Conservation (phyloP, 2,329 filamentous ascomycete genomes). For the Aaosphaeria pasadenensis region DNA sequence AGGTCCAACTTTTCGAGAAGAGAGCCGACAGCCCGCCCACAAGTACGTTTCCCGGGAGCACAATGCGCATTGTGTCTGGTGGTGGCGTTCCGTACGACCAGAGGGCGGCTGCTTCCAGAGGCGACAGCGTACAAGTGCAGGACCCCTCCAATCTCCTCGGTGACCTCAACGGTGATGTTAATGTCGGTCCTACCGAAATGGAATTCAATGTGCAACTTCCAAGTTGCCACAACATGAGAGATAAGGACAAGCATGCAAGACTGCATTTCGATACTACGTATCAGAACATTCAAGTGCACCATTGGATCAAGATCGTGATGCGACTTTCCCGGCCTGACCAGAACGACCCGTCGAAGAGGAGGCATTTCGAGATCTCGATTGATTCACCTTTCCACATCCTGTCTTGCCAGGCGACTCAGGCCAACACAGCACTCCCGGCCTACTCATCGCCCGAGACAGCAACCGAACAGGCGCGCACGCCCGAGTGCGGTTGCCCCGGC, state of each 20-base stretch:
- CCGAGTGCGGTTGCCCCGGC: conserved; percentile 65
- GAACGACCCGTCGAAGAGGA: conserved; percentile 72
- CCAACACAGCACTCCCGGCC: conserved; percentile 80
- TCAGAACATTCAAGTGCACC: conserved; percentile 88
- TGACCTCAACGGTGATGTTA: conserved; percentile 71
- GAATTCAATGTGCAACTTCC: conserved; percentile 92
- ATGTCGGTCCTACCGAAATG: conserved; percentile 86
- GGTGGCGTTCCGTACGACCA: conserved; percentile 71
- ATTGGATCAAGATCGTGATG: conserved; percentile 98
- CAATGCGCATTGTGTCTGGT: conserved; percentile 73
- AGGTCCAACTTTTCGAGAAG: conserved; percentile 86
- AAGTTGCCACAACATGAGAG: conserved; percentile 78
- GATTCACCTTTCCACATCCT: conserved; percentile 93
- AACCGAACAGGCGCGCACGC: conserved; percentile 30
- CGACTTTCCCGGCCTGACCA: conserved; percentile 81
- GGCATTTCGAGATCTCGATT: conserved; percentile 94
- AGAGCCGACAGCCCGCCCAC: conserved; percentile 73
- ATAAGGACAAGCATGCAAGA: conserved; percentile 62
- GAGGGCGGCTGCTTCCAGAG: conserved; percentile 54
- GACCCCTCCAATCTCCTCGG: conserved; percentile 72
- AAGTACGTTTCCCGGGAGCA: conserved; percentile 70
- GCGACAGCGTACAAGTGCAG: conserved; percentile 53
- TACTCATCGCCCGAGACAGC: conserved; percentile 60
- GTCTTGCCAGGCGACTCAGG: conserved; percentile 87
- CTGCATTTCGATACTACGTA: conserved; percentile 91